Evolutionary conservation across 192 early-diverging fungal species (phyloP), one percentile per base, ranked within the genome.

Genomic region (Backusella australiensis): DNA sequence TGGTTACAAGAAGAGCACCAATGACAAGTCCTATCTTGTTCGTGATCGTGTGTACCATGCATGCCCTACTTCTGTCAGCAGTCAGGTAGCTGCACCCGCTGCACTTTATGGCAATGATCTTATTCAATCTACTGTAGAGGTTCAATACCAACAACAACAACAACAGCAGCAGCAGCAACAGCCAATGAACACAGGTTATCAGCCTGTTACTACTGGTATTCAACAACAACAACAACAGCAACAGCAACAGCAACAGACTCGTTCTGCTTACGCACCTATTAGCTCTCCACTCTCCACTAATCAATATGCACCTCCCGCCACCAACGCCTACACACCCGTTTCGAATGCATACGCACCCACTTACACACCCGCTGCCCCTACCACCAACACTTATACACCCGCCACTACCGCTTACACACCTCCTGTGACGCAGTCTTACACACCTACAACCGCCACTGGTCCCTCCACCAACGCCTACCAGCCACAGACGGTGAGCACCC

Each of bases 21-120:
- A 71, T 38, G 86, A 87, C 35, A 79, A 77, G 3, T 78, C 96
- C 68, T 87, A 88, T 15, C 83, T 93, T 17, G 87, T 96, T 44
- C 90, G 91, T 68, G 93, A 98, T 81, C 86, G 93, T 75, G 34
- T 96, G 72, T 86, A 85, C 69, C 79, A 89, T 63, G 86, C 84
- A 9, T 74, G 67, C 49, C 29, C 70, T 32, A 38, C 42, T 41
- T 39, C 41, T 41, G n/a, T 35, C 9, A 32, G 46, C 44, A 42
- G 36, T 14, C 41, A 71, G 17, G 42, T 71, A 19, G 4, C 39
- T 71, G 42, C n/a, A 6, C 70, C 70, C 14, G 0, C 70, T 19
- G 70, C 44, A 26, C 26, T 44, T 19, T 71, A 46, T 12, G 26
- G 32, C 9, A 76, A 77, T 41, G 77, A 75, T 76, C 69, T 82